Percentiles rank a stretch among this genome's conserved stretches.
phyloP scores from a whole-genome alignment of 495 filamentous ascomycete genomes.

The Penicillium canariense region DNA sequence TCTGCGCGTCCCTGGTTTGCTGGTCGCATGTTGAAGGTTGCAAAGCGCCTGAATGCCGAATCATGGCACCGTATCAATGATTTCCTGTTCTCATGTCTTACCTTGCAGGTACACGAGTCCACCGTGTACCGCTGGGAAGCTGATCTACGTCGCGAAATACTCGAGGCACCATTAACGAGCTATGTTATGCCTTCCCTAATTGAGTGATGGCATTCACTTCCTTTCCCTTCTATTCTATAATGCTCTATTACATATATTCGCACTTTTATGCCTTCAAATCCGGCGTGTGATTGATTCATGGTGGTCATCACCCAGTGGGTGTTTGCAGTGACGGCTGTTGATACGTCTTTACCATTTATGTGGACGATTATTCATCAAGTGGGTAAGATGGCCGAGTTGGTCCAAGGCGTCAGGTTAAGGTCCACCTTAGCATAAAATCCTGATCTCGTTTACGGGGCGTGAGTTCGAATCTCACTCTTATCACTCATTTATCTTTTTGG shows the following conservation, averaged over 20 bases:
- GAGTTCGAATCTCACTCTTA: conserved; percentile 42
- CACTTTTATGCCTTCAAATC: neutral
- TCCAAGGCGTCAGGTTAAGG: conserved; percentile 42
- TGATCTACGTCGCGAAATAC: conserved; percentile 35
- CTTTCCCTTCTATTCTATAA: neutral
- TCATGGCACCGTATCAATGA: conserved; percentile 35
- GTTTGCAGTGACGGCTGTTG: too few species aligned
- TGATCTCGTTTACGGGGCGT: conserved; percentile 33
- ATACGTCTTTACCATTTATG: too few species aligned
- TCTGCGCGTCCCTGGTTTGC: conserved; percentile 41
- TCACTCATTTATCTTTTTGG: conserved; percentile 15
- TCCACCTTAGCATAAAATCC: conserved; percentile 32
- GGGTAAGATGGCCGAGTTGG: conserved; percentile 42
- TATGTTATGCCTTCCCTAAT: conserved; percentile 36
- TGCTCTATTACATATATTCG: neutral
- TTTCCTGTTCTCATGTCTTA: conserved; percentile 36
- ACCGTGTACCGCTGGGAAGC: conserved; percentile 28
- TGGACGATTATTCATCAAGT: too few species aligned
- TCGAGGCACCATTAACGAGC: conserved; percentile 35
- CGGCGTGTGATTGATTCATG: neutral
- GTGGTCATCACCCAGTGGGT: too few species aligned
- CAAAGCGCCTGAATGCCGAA: conserved; percentile 33
- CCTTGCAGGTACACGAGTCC: conserved; percentile 25
- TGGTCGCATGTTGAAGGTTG: conserved; percentile 44
- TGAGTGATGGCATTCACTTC: conserved; percentile 3